These are phyloP conservation scores for Adansonia rubrostipa DNA, from an alignment of 441 rosid genomes.

Conservation along the genomic window DNA sequence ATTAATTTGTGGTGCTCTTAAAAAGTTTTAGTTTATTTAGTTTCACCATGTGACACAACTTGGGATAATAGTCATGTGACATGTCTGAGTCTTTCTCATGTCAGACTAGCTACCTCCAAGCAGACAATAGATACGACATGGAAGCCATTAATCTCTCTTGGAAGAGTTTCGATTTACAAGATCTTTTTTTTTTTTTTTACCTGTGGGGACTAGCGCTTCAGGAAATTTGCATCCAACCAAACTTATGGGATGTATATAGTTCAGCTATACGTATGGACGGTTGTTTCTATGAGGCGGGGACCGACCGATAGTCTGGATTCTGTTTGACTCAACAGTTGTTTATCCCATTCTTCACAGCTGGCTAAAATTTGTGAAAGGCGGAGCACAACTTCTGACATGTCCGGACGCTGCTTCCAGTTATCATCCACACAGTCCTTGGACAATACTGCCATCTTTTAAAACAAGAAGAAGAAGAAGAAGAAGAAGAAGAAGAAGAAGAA, in stretches of 20 bases:
- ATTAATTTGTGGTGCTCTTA: too few species aligned
- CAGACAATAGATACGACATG: background rate
- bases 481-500: background rate
- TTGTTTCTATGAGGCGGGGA: too few species aligned
- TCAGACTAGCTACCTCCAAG: background rate
- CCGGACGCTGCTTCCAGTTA: constrained; percentile 34
- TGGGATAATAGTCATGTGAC: too few species aligned
- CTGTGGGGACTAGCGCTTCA: background rate
- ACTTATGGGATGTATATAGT: background rate
- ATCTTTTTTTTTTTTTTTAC: background rate
- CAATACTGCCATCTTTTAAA: constrained; percentile 38
- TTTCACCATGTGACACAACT: too few species aligned
- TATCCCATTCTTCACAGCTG: constrained; percentile 28
- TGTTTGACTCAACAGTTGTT: background rate
- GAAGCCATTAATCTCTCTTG: background rate
- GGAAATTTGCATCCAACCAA: background rate
- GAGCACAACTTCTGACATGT: constrained; percentile 34
- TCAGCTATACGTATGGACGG: too few species aligned
- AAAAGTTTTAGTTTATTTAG: too few species aligned
- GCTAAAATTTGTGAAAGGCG: background rate
- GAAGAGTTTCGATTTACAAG: background rate
- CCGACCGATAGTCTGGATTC: background rate
- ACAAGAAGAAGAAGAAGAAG: background rate
- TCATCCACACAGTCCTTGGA: constrained; percentile 41
- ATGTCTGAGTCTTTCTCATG: background rate